Conservation (phyloP, 225 moss, liverwort and hornwort species). For the Marchantia paleacea region DNA sequence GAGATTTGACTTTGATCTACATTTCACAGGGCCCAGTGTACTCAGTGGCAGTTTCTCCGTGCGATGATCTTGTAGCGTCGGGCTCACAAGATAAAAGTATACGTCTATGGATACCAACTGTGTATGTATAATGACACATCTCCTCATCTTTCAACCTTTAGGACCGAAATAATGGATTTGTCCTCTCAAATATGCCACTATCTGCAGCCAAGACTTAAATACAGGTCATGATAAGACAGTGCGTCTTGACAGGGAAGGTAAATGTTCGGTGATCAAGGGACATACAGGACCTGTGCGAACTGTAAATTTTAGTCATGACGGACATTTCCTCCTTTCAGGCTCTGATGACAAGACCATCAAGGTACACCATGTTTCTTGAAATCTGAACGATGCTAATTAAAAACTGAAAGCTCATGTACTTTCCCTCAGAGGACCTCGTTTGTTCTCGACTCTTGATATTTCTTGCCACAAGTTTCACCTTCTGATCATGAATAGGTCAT, state of each 20-base stretch:
- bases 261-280: conserved; percentile 73
- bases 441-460: too few relatives aligned
- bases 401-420: too few relatives aligned
- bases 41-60: conserved; percentile 74
- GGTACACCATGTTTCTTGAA: conserved; percentile 29
- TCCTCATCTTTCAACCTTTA: not conserved
- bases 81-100: conserved; percentile 90
- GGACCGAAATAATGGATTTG: not conserved
- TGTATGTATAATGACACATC: conserved; percentile 59
- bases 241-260: conserved; percentile 57
- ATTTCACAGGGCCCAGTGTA: conserved; percentile 75
- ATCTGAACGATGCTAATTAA: too few relatives aligned
- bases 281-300: conserved; percentile 88
- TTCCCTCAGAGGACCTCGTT: too few relatives aligned
- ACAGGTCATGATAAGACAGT: not conserved
- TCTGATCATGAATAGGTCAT: not conserved
- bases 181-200: not conserved
- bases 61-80: conserved; percentile 83
- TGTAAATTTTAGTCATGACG: conserved; percentile 70
- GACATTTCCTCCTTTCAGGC: conserved; percentile 66
- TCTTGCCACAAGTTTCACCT: too few relatives aligned
- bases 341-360: conserved; percentile 94
- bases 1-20: not conserved
- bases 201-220: too few relatives aligned
- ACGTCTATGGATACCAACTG: conserved; percentile 93